These are phyloP conservation scores for Fusarium brachygibbosum DNA, from an alignment of 2,329 filamentous ascomycete genomes.

Conservation along the genomic window DNA sequence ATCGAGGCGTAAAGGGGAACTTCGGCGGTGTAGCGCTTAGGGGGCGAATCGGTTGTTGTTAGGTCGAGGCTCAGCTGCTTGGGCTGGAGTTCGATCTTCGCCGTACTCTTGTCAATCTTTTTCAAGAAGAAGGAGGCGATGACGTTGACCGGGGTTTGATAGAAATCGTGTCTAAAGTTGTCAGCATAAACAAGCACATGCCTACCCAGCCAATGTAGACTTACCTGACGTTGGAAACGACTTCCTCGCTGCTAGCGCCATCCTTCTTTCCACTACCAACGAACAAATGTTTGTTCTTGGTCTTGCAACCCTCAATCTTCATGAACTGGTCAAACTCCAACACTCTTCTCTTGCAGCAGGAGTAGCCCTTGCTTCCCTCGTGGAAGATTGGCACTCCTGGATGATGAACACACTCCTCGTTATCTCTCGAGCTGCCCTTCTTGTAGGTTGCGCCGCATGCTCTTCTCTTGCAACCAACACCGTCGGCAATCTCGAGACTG, in stretches of 20 bases:
- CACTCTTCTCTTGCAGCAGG: conserved; percentile 94
- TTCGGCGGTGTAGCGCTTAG: conserved; percentile 81
- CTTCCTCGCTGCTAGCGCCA: conserved; percentile 72
- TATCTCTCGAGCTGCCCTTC: conserved; percentile 70
- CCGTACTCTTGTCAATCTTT: conserved; percentile 89
- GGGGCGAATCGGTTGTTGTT: conserved; percentile 80
- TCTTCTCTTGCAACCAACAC: conserved; percentile 81
- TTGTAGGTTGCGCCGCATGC: conserved; percentile 78
- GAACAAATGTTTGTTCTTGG: conserved; percentile 86
- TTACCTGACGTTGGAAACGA: conserved; percentile 82
- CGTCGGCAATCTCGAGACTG: conserved; percentile 77
- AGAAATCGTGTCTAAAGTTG: conserved; percentile 78
- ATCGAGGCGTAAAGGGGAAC: conserved; percentile 84
- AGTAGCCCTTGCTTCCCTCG: conserved; percentile 98
- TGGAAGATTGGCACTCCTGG: conserved; percentile 94
- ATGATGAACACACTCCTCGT: conserved; percentile 87
- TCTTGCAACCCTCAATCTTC: conserved; percentile 92
- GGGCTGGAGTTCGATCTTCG: conserved; percentile 77
- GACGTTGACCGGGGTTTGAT: conserved; percentile 87
- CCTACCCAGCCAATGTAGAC: conserved; percentile 42
- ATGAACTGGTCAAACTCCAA: conserved; percentile 98
- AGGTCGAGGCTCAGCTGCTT: conserved; percentile 81
- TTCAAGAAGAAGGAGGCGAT: conserved; percentile 96
- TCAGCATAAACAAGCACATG: conserved; percentile 20
- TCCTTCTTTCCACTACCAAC: conserved; percentile 80